Base-by-base conservation (phyloP, 352 stramenopile species). In the Pythium insidiosum region DNA sequence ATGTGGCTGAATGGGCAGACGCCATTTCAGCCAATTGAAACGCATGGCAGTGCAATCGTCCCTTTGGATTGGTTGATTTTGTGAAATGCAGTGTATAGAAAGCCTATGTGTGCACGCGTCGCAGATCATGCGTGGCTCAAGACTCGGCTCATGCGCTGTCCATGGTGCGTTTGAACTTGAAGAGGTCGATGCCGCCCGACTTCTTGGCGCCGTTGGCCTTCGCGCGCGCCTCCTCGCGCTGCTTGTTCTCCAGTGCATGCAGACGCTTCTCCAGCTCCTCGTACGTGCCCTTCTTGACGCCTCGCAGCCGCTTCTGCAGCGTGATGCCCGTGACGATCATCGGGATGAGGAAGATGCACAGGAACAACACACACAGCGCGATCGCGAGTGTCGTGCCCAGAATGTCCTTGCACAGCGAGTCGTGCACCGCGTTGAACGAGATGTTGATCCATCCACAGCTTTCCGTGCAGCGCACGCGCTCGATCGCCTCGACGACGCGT, bases 391-490 rank as follows among this genome's bases (percentile, higher is more conserved):
- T 88, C 30, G 74, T 85, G 49, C 77, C 77, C 40, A 92, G 53
- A 9, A 92, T 66, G 53, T 88, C 70, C 30, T 65, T 66, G 55
- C 80, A 92, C 18, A 92, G 56, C 21, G 71, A 53, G 35, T 79
- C 65, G 52, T 89, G 73, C 9, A 90, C 74, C 35, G 76, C 60
- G 52, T 88, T 83, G 66, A 84, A 92, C 16, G 73, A 77, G 31
- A 88, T 66, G 47, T 88, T 88, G 66, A 84, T 63, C 80, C 80
- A 92, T 18, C 70, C 61, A 46, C 80, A 92, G 55, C 78, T 79
- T 38, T 83, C 66, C 4, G 68, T 78, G 74, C 79, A 92, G 1
- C 75, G 76, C 18, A 81, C 39, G 23, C 56, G 61, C 53, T 91
- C 73, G 35, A 91, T 57, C 11, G 56, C 61, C 38, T 68, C 61